phyloP scores from a whole-genome alignment of 2,329 filamentous ascomycete species.

The Phialemoniopsis sp. region DNA sequence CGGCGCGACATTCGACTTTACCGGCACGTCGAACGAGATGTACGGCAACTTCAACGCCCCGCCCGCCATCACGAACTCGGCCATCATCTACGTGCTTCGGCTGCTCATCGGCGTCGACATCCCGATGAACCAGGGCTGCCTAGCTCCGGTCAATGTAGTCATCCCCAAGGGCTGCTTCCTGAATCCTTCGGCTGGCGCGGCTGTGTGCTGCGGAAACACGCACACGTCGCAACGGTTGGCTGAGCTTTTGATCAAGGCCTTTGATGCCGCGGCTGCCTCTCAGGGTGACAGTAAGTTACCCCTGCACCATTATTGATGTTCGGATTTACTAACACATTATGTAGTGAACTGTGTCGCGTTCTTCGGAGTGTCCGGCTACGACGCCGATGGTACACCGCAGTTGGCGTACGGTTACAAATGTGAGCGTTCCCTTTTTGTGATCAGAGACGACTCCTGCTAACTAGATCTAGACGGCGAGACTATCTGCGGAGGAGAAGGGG shows the following conservation, averaged over 20 bases:
- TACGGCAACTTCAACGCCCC: constrained; percentile 9
- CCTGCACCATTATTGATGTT: too few relatives aligned
- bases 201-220: constrained; percentile 35
- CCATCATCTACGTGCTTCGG: constrained; percentile 31
- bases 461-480: too few relatives aligned
- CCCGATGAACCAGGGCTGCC: constrained; percentile 32
- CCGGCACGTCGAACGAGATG: constrained; percentile 25
- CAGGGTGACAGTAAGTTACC: constrained; percentile 8
- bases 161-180: constrained; percentile 25
- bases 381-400: too few relatives aligned
- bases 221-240: constrained; percentile 24
- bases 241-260: constrained; percentile 24
- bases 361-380: too few relatives aligned
- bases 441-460: too few relatives aligned
- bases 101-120: constrained; percentile 29
- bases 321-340: too few relatives aligned
- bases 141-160: constrained; percentile 25
- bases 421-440: too few relatives aligned
- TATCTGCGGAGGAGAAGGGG: too few relatives aligned
- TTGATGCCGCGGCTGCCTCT: constrained; percentile 16
- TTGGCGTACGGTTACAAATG: too few relatives aligned
- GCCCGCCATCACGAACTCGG: constrained; percentile 4
- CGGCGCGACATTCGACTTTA: constrained; percentile 29
- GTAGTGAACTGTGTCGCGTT: too few relatives aligned
- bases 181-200: constrained; percentile 17